A percentile compares a stretch with the other conserved stretches of the same genome.
Conservation (phyloP, 352 stramenopile species). For the Phytopythium cucurbitacearum region DNA sequence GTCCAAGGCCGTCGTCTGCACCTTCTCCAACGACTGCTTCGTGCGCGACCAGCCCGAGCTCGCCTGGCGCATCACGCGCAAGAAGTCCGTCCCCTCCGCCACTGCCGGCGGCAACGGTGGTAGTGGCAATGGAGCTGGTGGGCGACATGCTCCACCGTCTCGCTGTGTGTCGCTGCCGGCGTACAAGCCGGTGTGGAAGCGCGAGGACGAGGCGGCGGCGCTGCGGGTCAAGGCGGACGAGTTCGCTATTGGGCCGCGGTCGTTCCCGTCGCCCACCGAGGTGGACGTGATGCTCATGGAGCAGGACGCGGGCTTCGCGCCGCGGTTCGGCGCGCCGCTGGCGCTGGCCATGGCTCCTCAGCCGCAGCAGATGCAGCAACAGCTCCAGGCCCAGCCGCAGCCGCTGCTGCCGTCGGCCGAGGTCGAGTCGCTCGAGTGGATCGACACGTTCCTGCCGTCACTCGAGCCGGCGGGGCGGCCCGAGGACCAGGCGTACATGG, state of each 20-base stretch:
- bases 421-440: slow-evolving; percentile 62
- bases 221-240: slow-evolving; percentile 2
- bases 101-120: slow-evolving; percentile 4
- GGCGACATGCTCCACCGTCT: not conserved
- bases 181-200: not conserved
- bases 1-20: slow-evolving; percentile 69
- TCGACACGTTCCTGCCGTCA: slow-evolving; percentile 57
- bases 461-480: slow-evolving; percentile 15
- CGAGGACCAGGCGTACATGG: slow-evolving; percentile 22
- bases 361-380: slow-evolving; percentile 1
- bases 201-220: slow-evolving; percentile 1
- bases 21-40: slow-evolving; percentile 72
- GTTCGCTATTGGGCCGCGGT: not conserved
- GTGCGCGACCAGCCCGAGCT: slow-evolving; percentile 53
- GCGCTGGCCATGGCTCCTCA: not conserved
- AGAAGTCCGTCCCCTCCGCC: slow-evolving; percentile 36
- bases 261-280: slow-evolving; percentile 41
- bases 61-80: slow-evolving; percentile 57
- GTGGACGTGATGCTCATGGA: slow-evolving; percentile 45
- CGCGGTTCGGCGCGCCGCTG: slow-evolving; percentile 3
- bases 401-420: slow-evolving; percentile 17
- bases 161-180: slow-evolving; percentile 2
- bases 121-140: slow-evolving; percentile 2
- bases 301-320: slow-evolving; percentile 14
- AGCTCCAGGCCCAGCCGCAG: not conserved